phyloP scores from a whole-genome alignment of 2,329 filamentous ascomycete genomes.

The Epichloe coenophiala region DNA sequence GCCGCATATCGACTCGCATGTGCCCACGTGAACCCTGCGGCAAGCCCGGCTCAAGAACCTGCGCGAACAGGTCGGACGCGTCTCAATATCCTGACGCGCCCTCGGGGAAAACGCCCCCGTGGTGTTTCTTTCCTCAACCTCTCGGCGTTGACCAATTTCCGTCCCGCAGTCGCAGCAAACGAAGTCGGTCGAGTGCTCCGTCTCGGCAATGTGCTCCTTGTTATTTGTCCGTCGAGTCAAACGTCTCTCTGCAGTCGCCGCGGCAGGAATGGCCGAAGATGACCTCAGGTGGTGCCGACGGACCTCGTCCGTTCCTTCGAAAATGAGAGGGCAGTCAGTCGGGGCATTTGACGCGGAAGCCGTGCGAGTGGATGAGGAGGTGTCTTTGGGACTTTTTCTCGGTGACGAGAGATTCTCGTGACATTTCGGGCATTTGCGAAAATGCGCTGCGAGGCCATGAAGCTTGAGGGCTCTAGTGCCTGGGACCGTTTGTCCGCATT shows the following conservation, averaged over 20 bases:
- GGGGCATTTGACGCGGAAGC: neutral
- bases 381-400: neutral
- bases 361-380: neutral
- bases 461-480: neutral
- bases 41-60: neutral
- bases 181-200: neutral
- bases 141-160: neutral
- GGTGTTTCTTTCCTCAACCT: neutral
- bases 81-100: neutral
- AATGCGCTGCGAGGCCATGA: neutral
- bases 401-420: neutral
- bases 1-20: neutral
- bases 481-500: neutral
- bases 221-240: neutral
- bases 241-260: neutral
- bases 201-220: neutral
- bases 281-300: neutral
- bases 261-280: neutral
- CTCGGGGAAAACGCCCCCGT: neutral
- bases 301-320: neutral
- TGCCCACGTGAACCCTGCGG: neutral
- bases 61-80: neutral
- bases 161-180: slow-evolving; percentile 4
- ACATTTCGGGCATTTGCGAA: neutral
- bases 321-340: neutral